Conservation (phyloP, 2,329 filamentous ascomycete species). For the Talaromyces albobiverticillius region DNA sequence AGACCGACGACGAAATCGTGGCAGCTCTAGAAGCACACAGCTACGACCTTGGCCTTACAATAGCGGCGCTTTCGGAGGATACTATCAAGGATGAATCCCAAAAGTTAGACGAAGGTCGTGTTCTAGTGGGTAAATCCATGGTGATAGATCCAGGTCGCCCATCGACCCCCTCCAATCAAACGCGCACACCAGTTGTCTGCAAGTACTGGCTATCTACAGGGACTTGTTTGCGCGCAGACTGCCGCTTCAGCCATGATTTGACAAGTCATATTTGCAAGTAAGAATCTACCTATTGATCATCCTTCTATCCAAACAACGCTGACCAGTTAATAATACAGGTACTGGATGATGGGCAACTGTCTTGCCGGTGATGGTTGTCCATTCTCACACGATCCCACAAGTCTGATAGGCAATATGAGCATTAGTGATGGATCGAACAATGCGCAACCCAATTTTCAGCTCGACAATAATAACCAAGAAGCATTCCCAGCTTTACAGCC, state of each 20-base stretch:
- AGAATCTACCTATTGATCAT: slow-evolving; percentile 42
- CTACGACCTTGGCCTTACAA: slow-evolving; percentile 90
- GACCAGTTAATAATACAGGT: slow-evolving; percentile 36
- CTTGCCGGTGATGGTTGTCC: slow-evolving; percentile 90
- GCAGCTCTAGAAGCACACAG: slow-evolving; percentile 82
- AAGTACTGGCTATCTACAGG: slow-evolving; percentile 96
- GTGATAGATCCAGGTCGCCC: slow-evolving; percentile 68
- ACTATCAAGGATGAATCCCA: slow-evolving; percentile 53
- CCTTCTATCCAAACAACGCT: background rate
- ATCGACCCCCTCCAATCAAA: slow-evolving; percentile 68
- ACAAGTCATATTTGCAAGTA: slow-evolving; percentile 98
- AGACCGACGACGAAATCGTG: slow-evolving; percentile 92
- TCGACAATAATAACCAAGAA: slow-evolving; percentile 70
- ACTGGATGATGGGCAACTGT: slow-evolving; percentile 95
- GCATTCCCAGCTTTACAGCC: slow-evolving; percentile 76
- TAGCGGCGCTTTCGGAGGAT: slow-evolving; percentile 81
- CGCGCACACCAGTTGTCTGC: slow-evolving; percentile 84
- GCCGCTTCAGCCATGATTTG: slow-evolving; percentile 93
- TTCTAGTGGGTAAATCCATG: slow-evolving; percentile 89
- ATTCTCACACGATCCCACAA: slow-evolving; percentile 92
- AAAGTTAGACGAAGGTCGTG: slow-evolving; percentile 58
- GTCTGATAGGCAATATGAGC: slow-evolving; percentile 76
- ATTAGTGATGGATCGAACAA: slow-evolving; percentile 58
- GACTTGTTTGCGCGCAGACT: slow-evolving; percentile 93
- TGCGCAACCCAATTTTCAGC: slow-evolving; percentile 65